phyloP scores from a whole-genome alignment of 176 grass and related monocot genomes.

The Rhynchospora breviuscula region DNA sequence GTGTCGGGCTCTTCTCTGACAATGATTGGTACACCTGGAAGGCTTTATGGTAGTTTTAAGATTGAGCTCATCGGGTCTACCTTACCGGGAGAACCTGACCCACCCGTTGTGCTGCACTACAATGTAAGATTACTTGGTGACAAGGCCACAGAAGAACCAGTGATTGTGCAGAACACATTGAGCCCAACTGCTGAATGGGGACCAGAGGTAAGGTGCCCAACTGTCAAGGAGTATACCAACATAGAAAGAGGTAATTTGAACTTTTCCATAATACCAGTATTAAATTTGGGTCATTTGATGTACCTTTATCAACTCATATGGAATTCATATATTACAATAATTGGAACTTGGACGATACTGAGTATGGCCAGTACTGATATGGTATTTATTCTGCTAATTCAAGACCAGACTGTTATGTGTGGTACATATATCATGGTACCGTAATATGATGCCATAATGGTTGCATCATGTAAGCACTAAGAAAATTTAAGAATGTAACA shows the following conservation, averaged over 20 bases:
- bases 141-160: constrained; percentile 57
- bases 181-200: constrained; percentile 54
- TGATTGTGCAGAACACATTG: constrained; percentile 88
- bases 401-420: neutral
- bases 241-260: constrained; percentile 49
- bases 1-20: constrained; percentile 71
- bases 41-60: constrained; percentile 55
- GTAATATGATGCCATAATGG: neutral
- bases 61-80: constrained; percentile 57
- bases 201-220: constrained; percentile 71
- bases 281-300: neutral
- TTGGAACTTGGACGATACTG: neutral
- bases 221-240: constrained; percentile 28
- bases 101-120: constrained; percentile 64
- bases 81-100: constrained; percentile 61
- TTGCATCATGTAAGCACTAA: neutral
- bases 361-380: neutral
- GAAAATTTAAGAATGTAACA: neutral
- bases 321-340: too few species aligned
- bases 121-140: constrained; percentile 66
- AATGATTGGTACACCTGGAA: constrained; percentile 71
- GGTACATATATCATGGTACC: neutral
- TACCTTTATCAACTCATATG: neutral
- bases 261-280: neutral
- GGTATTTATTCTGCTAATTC: neutral